Conservation (phyloP, 2,329 filamentous ascomycete genomes). For the Exophiala aquamarina region DNA sequence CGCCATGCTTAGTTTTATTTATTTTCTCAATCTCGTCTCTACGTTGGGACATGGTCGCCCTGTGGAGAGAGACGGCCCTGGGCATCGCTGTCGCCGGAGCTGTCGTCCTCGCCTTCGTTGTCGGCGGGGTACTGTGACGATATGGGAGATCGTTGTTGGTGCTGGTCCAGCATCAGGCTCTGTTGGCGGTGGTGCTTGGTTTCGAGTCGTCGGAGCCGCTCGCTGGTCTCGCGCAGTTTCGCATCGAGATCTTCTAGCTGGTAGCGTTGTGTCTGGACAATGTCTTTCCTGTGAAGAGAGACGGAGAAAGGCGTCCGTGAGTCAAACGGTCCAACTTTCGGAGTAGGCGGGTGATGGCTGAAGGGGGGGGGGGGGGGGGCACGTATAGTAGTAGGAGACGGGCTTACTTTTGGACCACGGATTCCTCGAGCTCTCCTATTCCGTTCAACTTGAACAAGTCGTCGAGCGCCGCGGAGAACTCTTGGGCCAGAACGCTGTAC, state of each 20-base stretch:
- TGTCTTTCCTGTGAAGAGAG: constrained; percentile 65
- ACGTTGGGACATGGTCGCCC: constrained; percentile 4
- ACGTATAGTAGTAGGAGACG: too few species aligned
- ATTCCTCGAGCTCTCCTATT: constrained; percentile 69
- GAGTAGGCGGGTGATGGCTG: too few species aligned
- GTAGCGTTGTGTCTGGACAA: constrained; percentile 69
- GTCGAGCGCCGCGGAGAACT: constrained; percentile 82
- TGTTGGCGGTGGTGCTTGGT: constrained; percentile 22
- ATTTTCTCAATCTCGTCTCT: neutral
- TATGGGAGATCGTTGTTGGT: constrained; percentile 8
- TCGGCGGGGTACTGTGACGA: neutral
- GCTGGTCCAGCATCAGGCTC: constrained; percentile 12
- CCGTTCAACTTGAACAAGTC: constrained; percentile 87
- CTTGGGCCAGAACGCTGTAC: constrained; percentile 76
- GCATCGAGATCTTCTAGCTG: constrained; percentile 86
- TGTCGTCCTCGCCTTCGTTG: constrained; percentile 14
- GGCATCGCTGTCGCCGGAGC: constrained; percentile 23
- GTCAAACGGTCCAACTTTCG: too few species aligned
- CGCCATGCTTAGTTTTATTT: constrained; percentile 5
- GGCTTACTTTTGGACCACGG: constrained; percentile 77
- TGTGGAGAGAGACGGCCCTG: constrained; percentile 11
- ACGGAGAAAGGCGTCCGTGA: too few species aligned
- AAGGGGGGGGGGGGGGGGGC: too few species aligned
- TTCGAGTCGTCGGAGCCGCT: constrained; percentile 59
- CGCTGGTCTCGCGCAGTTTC: constrained; percentile 80